These are phyloP conservation scores for Malassezia psittaci DNA, from an alignment of 1,284 basidiomycete genomes.

Conservation along the genomic window DNA sequence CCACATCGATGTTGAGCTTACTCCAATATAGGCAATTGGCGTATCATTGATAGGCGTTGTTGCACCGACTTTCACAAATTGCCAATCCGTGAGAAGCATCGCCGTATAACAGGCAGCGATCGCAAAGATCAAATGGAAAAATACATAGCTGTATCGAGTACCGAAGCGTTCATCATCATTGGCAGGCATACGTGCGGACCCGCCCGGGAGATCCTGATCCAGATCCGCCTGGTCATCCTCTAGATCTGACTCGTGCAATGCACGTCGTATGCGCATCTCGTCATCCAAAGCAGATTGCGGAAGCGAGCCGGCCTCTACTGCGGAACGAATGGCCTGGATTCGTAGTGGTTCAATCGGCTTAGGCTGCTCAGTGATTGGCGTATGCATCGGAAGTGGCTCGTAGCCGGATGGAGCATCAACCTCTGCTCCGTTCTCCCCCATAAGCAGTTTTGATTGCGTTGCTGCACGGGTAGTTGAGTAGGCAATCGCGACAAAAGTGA, in stretches of 20 bases:
- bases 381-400: conserved; percentile 32
- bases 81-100: conserved; percentile 96
- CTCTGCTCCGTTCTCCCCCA: conserved; percentile 57
- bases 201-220: conserved; percentile 53
- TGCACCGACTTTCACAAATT: conserved; percentile 31
- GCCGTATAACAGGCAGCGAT: conserved; percentile 96
- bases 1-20: conserved; percentile 96
- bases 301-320: conserved; percentile 87
- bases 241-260: neutral
- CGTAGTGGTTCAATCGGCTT: conserved; percentile 72
- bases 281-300: conserved; percentile 85
- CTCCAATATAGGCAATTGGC: conserved; percentile 79
- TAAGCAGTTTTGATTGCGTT: conserved; percentile 80
- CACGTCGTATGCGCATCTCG: conserved; percentile 49
- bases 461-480: conserved; percentile 93
- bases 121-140: conserved; percentile 96
- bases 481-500: conserved; percentile 95
- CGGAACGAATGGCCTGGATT: conserved; percentile 87
- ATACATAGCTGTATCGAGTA: conserved; percentile 97
- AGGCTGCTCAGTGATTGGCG: conserved; percentile 62
- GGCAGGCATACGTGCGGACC: conserved; percentile 53
- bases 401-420: conserved; percentile 41
- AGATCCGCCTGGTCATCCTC: conserved; percentile 56
- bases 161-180: conserved; percentile 87
- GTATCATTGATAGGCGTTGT: conserved; percentile 50